A percentile compares a stretch with the other conserved stretches of the same genome.
Conservation (phyloP, 2,329 filamentous ascomycete species). For the Alternaria triticimaculans region DNA sequence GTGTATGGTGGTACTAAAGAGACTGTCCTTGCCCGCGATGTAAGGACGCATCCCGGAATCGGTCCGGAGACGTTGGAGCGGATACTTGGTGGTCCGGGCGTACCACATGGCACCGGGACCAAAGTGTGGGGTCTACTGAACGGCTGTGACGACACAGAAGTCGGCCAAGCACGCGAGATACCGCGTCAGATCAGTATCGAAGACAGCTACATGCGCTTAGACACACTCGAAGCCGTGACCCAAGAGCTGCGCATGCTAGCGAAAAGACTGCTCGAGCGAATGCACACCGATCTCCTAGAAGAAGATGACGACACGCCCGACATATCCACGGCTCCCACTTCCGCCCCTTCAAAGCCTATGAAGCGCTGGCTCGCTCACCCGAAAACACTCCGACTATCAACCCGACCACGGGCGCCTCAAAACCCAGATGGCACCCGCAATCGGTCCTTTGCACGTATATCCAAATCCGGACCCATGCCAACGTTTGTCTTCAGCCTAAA, state of each 20-base stretch:
- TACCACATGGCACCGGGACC: conserved; percentile 72
- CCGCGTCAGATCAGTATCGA: conserved; percentile 94
- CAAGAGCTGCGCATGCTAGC: conserved; percentile 74
- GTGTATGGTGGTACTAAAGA: conserved; percentile 61
- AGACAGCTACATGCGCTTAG: conserved; percentile 81
- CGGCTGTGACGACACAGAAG: conserved; percentile 77
- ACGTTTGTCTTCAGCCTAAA: conserved; percentile 73
- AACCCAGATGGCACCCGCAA: conserved; percentile 62
- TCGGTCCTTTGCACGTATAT: conserved; percentile 72
- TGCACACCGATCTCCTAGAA: conserved; percentile 77
- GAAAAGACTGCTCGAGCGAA: conserved; percentile 74
- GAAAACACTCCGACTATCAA: conserved; percentile 80
- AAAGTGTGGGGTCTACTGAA: conserved; percentile 81
- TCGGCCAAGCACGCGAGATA: conserved; percentile 72
- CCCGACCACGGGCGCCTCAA: conserved; percentile 66
- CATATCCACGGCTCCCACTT: not conserved
- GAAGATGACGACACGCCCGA: conserved; percentile 51
- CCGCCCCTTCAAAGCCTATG: not conserved
- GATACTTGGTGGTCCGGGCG: conserved; percentile 72
- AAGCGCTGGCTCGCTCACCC: conserved; percentile 79
- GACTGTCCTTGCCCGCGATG: conserved; percentile 68
- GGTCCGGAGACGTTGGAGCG: conserved; percentile 69
- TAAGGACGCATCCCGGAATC: conserved; percentile 69
- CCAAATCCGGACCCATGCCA: conserved; percentile 76
- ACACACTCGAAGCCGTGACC: conserved; percentile 67